Conservation (phyloP, 305 asterid species). For the Ajuga reptans region DNA sequence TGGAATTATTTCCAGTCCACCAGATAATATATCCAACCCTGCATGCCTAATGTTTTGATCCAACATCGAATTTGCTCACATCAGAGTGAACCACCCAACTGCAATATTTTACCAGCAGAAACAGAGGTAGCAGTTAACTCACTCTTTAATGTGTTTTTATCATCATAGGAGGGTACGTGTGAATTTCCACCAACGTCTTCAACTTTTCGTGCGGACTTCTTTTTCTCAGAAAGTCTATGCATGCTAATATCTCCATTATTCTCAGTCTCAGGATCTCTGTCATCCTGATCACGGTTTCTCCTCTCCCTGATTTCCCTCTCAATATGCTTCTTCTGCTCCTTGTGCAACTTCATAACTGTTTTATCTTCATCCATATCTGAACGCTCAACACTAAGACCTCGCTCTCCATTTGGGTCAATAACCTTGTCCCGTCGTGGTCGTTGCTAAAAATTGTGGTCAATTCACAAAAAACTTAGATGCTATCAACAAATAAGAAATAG, state of each 20-base stretch:
- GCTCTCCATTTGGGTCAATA: slow-evolving; percentile 56
- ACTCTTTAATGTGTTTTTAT: slow-evolving; percentile 80
- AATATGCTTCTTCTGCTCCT: slow-evolving; percentile 70
- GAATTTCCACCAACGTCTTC: slow-evolving; percentile 68
- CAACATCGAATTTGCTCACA: not conserved
- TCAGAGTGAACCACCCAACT: slow-evolving; percentile 13
- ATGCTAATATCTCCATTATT: slow-evolving; percentile 58
- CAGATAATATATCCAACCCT: not conserved
- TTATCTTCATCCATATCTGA: slow-evolving; percentile 80
- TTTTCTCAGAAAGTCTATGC: slow-evolving; percentile 67
- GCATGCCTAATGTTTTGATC: not conserved
- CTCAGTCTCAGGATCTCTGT: slow-evolving; percentile 56
- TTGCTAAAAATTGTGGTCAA: slow-evolving; percentile 36
- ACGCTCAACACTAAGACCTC: slow-evolving; percentile 70
- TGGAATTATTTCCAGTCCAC: not conserved
- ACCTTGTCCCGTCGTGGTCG: slow-evolving; percentile 63
- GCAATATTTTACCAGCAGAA: not conserved
- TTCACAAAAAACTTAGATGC: slow-evolving; percentile 14
- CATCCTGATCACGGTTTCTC: slow-evolving; percentile 70
- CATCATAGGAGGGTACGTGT: slow-evolving; percentile 51
- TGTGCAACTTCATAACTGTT: slow-evolving; percentile 55
- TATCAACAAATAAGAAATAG: slow-evolving; percentile 11
- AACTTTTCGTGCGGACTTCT: slow-evolving; percentile 55
- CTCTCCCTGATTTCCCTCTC: slow-evolving; percentile 73
- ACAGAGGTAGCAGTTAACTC: slow-evolving; percentile 32